These are phyloP conservation scores for Neurospora sp. DNA, from an alignment of 495 filamentous ascomycete species.

Conservation along the genomic window DNA sequence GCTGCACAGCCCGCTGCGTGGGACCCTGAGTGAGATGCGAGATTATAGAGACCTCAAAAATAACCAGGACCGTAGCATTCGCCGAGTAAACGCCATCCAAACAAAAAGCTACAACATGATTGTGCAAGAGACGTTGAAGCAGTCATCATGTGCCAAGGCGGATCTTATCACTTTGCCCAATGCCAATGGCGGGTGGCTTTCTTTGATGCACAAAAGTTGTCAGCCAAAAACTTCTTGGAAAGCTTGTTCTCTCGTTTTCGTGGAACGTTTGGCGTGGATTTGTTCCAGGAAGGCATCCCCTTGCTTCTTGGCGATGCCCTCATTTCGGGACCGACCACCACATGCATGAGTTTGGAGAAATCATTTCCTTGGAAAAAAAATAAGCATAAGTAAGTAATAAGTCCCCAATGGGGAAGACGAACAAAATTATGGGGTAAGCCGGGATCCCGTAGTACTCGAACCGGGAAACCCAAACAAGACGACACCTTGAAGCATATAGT, in stretches of 20 bases:
- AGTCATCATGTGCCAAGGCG: neutral
- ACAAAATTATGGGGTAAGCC: neutral
- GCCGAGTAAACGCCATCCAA: neutral
- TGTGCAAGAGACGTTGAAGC: neutral
- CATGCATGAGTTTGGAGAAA: neutral
- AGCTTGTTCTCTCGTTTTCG: neutral
- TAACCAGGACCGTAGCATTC: neutral
- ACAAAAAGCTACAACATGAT: neutral
- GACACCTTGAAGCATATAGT: neutral
- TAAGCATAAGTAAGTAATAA: neutral
- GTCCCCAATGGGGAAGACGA: neutral
- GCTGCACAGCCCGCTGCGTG: neutral
- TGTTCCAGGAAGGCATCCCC: neutral
- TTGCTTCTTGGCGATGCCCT: neutral
- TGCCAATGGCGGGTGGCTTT: neutral
- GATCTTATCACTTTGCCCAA: neutral
- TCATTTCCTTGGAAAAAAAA: neutral
- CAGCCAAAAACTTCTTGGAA: neutral
- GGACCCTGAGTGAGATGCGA: neutral
- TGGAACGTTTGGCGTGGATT: neutral
- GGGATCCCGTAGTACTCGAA: neutral
- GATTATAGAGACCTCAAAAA: neutral
- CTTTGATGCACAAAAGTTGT: neutral
- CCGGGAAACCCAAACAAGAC: neutral
- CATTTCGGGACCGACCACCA: neutral